Evolutionary conservation across 805 yeast genomes (phyloP).

Genomic region (Wickerhamiella slavikovae): DNA sequence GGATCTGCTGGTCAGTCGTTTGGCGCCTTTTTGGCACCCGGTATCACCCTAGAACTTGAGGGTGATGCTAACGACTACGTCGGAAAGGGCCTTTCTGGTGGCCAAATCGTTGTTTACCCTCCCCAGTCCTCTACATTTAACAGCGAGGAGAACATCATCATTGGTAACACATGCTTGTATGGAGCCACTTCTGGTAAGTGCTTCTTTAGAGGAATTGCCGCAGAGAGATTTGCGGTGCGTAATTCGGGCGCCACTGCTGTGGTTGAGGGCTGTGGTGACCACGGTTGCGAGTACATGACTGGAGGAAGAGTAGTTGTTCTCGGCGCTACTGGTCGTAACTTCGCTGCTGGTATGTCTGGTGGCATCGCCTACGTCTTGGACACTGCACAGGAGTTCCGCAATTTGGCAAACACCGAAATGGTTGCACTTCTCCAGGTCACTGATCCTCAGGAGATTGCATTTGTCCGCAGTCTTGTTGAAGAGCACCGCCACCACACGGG

Average conservation of each 20-base stretch:
- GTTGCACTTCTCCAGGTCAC: conserved; percentile 59
- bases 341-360: conserved; percentile 97
- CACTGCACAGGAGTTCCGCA: conserved; percentile 77
- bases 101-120: conserved; percentile 80
- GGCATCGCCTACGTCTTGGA: conserved; percentile 95
- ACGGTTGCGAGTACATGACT: conserved; percentile 98
- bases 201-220: conserved; percentile 90
- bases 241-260: conserved; percentile 97
- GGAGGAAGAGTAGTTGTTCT: conserved; percentile 94
- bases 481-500: conserved; percentile 91
- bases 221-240: conserved; percentile 95
- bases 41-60: conserved; percentile 83
- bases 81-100: conserved; percentile 94
- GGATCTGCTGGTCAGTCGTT: conserved; percentile 98
- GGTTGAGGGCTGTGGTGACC: conserved; percentile 94
- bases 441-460: conserved; percentile 86
- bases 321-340: conserved; percentile 80
- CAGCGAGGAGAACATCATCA: conserved; percentile 88
- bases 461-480: conserved; percentile 77
- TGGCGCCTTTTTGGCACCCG: conserved; percentile 94
- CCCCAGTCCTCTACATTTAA: conserved; percentile 67
- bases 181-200: conserved; percentile 96
- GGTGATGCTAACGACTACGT: conserved; percentile 98
- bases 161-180: conserved; percentile 93
- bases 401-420: conserved; percentile 59